phyloP scores from a whole-genome alignment of 495 filamentous ascomycete species.

The Penicillium ochrochloron region DNA sequence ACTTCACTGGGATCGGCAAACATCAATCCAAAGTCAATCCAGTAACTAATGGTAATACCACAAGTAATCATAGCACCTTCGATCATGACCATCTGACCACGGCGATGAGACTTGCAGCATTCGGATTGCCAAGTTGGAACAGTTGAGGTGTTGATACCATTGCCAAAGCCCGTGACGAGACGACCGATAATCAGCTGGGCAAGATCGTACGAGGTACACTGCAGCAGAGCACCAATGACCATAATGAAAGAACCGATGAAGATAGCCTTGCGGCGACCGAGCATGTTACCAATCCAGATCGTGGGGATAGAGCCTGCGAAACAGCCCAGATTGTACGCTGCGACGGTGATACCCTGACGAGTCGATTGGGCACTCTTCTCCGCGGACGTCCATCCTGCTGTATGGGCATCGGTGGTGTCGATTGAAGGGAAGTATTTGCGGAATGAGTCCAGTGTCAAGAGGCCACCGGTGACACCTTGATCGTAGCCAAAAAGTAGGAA shows the following conservation, averaged over 20 bases:
- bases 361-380: constrained; percentile 53
- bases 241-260: constrained; percentile 62
- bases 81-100: constrained; percentile 81
- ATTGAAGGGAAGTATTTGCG: constrained; percentile 60
- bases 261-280: constrained; percentile 62
- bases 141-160: constrained; percentile 67
- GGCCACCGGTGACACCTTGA: constrained; percentile 64
- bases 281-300: constrained; percentile 61
- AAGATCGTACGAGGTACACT: constrained; percentile 63
- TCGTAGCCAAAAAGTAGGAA: constrained; percentile 67
- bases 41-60: constrained; percentile 75
- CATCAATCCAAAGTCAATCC: constrained; percentile 73
- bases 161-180: constrained; percentile 64
- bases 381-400: constrained; percentile 23
- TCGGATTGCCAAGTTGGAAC: constrained; percentile 80
- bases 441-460: constrained; percentile 60
- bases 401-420: constrained; percentile 45
- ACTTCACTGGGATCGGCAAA: constrained; percentile 66
- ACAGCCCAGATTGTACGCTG: constrained; percentile 68
- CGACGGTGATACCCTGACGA: constrained; percentile 65
- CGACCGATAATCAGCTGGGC: constrained; percentile 69
- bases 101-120: constrained; percentile 71
- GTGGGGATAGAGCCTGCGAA: constrained; percentile 65
- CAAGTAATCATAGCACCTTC: constrained; percentile 73
- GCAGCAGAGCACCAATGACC: constrained; percentile 62